Conservation (phyloP, 2,329 filamentous ascomycete species). For the Didymella segeticola region DNA sequence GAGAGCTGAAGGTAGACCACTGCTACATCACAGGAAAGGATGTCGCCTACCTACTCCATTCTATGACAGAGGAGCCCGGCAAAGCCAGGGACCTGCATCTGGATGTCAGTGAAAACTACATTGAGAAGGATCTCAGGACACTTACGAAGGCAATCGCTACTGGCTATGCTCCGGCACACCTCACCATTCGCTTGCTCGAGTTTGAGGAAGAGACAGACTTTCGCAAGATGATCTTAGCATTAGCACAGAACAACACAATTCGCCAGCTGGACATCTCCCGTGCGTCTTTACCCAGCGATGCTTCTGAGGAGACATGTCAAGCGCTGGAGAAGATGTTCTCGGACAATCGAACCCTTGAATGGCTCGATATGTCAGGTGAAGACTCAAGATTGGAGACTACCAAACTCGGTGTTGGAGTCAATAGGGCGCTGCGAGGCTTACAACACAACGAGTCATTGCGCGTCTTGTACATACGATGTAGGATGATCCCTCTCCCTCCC, state of each 20-base stretch:
- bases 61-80: constrained; percentile 62
- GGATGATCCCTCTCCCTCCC: constrained; percentile 2
- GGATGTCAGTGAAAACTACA: constrained; percentile 69
- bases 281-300: constrained; percentile 72
- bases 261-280: constrained; percentile 73
- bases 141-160: constrained; percentile 60
- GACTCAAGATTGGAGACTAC: constrained; percentile 74
- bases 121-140: constrained; percentile 59
- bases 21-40: constrained; percentile 70
- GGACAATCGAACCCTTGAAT: constrained; percentile 69
- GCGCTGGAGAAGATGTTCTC: constrained; percentile 69
- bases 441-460: constrained; percentile 68
- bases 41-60: constrained; percentile 69
- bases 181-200: constrained; percentile 73
- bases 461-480: constrained; percentile 66
- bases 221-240: constrained; percentile 65
- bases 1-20: constrained; percentile 69
- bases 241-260: constrained; percentile 68
- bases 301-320: constrained; percentile 70
- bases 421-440: constrained; percentile 68
- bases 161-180: constrained; percentile 64
- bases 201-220: constrained; percentile 71
- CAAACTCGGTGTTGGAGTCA: constrained; percentile 72
- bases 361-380: constrained; percentile 74
- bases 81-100: constrained; percentile 66